Base-by-base conservation (phyloP, 73 alveolate species). In the Effrenium voratum region DNA sequence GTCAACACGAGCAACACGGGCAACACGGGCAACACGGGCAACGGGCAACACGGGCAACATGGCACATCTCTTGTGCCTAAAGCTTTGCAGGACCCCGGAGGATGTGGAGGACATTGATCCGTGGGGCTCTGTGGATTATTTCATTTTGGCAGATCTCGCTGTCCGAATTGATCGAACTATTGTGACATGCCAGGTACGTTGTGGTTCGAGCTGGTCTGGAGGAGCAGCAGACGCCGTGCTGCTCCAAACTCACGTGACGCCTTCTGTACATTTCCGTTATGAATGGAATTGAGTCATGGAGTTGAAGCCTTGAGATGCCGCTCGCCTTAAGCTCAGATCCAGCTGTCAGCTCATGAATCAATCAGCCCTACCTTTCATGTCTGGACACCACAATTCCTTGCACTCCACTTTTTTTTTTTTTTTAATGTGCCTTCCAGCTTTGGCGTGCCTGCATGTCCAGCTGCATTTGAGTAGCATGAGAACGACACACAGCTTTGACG, bases 181-280 rank as follows among this genome's bases (percentile, higher is more conserved):
- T 15, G 22, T 55, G 68, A 15, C 22, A 12, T 55, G 72, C 72
- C 1, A 81, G 93, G 93, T 83, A 83, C 30, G 93, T 83, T 41
- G 80, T 50, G 16, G 93, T 83, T 41, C 93, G 93, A 5, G 79
- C 79, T 19, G 93, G 93, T 12, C 45, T 55, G 12, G 79, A 83
- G 12, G 77, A 83, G 57, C 52, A 77, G 93, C 93, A 83, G 36
- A 83, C 93, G 16, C 93, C 93, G 93, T 36, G 59, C n/a, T 72
- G 36, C 46, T 45, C 44, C 91, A 66, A 45, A 80, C 44, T 32
- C 45, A 40, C 45, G 45, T 72, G 38, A 28, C 16, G 28, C 49
- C 5, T 38, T 24, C 0, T 32, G 82, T 32, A 10, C 40, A n/a
- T 36, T 38, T 0, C 44, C 12, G 12, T 2, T 13, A 10, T 28